Evolutionary conservation across 768 basidiomycete genomes (phyloP).

Genomic region (Tulasnella sp.): DNA sequence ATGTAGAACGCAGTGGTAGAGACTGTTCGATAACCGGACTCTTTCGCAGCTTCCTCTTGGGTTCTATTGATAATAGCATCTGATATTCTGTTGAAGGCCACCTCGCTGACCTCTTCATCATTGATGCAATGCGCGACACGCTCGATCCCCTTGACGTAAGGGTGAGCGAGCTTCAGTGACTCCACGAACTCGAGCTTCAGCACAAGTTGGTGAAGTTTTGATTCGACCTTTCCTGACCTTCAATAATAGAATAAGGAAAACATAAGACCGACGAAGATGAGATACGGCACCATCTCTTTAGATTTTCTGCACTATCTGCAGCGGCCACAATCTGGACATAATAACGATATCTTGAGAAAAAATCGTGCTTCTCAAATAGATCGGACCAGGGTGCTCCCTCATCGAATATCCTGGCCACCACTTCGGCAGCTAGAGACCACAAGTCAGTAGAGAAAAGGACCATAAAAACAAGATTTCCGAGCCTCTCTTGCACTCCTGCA

Average conservation of each 20-base stretch:
- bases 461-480: background rate
- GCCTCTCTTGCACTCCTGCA: constrained; percentile 93
- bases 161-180: constrained; percentile 85
- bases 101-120: constrained; percentile 82
- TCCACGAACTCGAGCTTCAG: constrained; percentile 98
- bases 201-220: constrained; percentile 89
- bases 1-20: constrained; percentile 98
- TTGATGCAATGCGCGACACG: constrained; percentile 77
- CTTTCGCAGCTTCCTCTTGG: constrained; percentile 71
- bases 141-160: constrained; percentile 91
- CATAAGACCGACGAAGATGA: background rate
- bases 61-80: constrained; percentile 67
- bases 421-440: constrained; percentile 67
- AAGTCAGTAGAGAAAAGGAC: background rate
- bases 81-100: constrained; percentile 83
- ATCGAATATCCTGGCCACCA: constrained; percentile 87
- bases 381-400: constrained; percentile 84
- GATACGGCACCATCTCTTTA: constrained; percentile 79
- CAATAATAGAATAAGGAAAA: background rate
- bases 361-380: constrained; percentile 89
- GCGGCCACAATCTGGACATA: constrained; percentile 95
- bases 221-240: constrained; percentile 95
- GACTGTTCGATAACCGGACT: constrained; percentile 72
- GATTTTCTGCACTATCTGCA: constrained; percentile 73
- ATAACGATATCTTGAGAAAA: constrained; percentile 94